Base-by-base conservation (phyloP, 257 asterid genomes). In the Rehmannia glutinosa region DNA sequence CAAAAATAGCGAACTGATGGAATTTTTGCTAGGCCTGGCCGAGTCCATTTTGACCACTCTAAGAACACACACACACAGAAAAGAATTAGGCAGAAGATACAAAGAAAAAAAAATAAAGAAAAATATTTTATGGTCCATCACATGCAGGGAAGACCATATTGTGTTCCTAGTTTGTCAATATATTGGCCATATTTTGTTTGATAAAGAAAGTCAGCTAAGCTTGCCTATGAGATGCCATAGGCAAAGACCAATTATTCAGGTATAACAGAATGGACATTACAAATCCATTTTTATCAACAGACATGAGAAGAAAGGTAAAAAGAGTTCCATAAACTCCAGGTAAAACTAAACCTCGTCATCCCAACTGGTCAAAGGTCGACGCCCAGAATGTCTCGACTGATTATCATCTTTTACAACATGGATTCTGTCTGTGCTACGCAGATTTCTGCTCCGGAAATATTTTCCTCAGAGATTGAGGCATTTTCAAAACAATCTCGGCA, bases 401-500 rank as follows among this genome's bases (percentile, higher is more conserved):
- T 3, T 58, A 58, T 20, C 64, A 33, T 58, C 6, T 45, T 56
- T 56, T 30, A 30, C 53, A 4, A 39, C 1, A 62, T 21, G 19
- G 11, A 15, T 20, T 16, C 28, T 8, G 20, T 16, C 20, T 13
- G 35, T 36, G 35, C 81, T 77, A 74, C 6, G 80, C 61, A 27
- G 30, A 27, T 41, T 59, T 66, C 39, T 47, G 65, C 53, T 69
- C 73, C 5, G 78, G 61, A 51, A 77, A 68, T 74, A 60, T 42
- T 53, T 81, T 82, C 70, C 79, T 78, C 42, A 88, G 82, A 66
- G 85, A 81, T 41, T 65, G 72, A 15, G 87, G 77, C 68, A 88
- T 70, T 77, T 82, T 82, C 85, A 86, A 61, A 32, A 88, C 91
- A 20, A 78, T 79, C 80, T 88, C 96, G 47, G 94, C 96, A 66